These are phyloP conservation scores for Plantago major DNA, from an alignment of 257 asterid genomes.

Conservation along the genomic window DNA sequence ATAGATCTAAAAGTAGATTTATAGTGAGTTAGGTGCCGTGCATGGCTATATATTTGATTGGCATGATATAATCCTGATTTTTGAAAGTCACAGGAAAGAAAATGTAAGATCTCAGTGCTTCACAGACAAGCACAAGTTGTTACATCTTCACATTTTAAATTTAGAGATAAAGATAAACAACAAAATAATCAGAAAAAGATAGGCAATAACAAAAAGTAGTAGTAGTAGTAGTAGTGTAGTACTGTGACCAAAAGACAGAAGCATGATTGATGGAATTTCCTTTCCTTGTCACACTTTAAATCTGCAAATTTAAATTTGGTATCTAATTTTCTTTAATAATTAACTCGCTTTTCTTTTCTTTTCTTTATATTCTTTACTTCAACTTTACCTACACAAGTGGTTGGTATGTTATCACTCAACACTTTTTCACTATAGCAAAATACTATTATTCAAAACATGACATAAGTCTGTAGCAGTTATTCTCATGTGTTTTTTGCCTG, in stretches of 20 bases:
- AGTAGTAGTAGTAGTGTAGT: background rate
- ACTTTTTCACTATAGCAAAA: constrained; percentile 41
- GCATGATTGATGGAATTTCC: constrained; percentile 47
- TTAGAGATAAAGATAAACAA: constrained; percentile 20
- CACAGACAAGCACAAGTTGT: constrained; percentile 27
- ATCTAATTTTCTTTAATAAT: constrained; percentile 16
- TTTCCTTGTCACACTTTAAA: constrained; percentile 29
- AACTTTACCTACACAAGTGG: constrained; percentile 60
- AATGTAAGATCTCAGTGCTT: constrained; percentile 26
- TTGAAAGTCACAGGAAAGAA: background rate
- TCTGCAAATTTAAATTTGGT: constrained; percentile 4
- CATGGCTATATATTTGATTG: background rate
- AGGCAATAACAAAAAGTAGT: constrained; percentile 9
- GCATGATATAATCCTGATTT: background rate
- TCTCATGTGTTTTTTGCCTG: constrained; percentile 18
- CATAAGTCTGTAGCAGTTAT: constrained; percentile 7
- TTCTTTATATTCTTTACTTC: constrained; percentile 46
- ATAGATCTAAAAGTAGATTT: too few species aligned
- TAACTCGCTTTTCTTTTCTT: constrained; percentile 14
- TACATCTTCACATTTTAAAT: constrained; percentile 33
- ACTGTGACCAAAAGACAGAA: constrained; percentile 28
- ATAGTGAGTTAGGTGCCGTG: too few species aligned
- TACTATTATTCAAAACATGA: constrained; percentile 2
- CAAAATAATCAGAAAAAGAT: constrained; percentile 13
- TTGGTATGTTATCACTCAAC: constrained; percentile 42